These are phyloP conservation scores for Cladosporium halotolerans DNA, from an alignment of 2,329 filamentous ascomycete genomes.

Conservation along the genomic window DNA sequence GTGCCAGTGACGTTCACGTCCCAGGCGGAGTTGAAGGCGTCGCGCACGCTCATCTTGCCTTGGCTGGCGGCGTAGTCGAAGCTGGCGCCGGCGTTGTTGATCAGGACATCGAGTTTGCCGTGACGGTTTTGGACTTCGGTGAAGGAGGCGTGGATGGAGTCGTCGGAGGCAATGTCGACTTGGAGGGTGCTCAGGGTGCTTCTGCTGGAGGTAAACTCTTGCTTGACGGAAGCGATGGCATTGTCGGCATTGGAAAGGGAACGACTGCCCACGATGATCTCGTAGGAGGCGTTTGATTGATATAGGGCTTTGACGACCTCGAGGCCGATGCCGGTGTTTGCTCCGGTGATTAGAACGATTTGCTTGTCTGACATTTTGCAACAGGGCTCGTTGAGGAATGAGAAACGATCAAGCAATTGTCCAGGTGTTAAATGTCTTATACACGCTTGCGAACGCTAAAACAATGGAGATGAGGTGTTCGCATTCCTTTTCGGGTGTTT, in stretches of 20 bases:
- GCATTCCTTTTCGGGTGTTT: too few species aligned
- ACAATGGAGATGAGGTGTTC: too few species aligned
- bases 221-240: conserved; percentile 39
- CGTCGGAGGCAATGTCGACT: conserved; percentile 50
- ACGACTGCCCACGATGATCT: conserved; percentile 52
- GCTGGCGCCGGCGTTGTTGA: conserved; percentile 53
- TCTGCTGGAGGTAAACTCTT: conserved; percentile 35
- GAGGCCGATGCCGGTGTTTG: conserved; percentile 51
- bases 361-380: conserved; percentile 22
- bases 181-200: conserved; percentile 44
- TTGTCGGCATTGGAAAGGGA: conserved; percentile 45
- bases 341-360: conserved; percentile 55
- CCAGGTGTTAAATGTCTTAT: too few species aligned
- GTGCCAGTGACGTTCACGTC: conserved; percentile 36
- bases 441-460: too few species aligned
- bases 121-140: conserved; percentile 37
- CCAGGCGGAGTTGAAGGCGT: conserved; percentile 33
- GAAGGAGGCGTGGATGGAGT: conserved; percentile 45
- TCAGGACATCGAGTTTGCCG: conserved; percentile 46
- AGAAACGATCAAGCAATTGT: too few species aligned
- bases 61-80: conserved; percentile 36
- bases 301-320: conserved; percentile 52
- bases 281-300: conserved; percentile 42
- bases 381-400: neutral
- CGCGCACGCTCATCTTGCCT: conserved; percentile 29